Evolutionary conservation across 2,329 filamentous ascomycete genomes (phyloP).

Genomic region (Zasmidium cellare): DNA sequence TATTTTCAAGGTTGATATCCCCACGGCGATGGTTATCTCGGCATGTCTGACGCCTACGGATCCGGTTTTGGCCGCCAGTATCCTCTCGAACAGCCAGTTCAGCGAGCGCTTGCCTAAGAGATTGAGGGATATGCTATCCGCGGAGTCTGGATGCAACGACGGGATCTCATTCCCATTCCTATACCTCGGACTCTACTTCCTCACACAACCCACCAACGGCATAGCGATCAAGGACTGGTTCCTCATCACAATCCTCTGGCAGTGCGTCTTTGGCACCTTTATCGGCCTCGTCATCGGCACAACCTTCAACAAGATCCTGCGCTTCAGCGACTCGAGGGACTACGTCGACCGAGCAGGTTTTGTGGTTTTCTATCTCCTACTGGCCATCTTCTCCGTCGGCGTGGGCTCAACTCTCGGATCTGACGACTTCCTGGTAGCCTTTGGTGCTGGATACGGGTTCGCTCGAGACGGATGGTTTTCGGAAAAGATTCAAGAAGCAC

Average conservation of each 20-base stretch:
- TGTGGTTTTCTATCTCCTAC: conserved; percentile 57
- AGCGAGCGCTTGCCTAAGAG: conserved; percentile 53
- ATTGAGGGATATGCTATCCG: conserved; percentile 52
- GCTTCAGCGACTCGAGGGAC: conserved; percentile 45
- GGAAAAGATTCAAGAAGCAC: conserved; percentile 46
- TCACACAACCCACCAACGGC: conserved; percentile 41
- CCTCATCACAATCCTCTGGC: conserved; percentile 56
- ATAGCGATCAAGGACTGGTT: conserved; percentile 53
- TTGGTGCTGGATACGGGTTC: conserved; percentile 57
- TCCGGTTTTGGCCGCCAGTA: conserved; percentile 56
- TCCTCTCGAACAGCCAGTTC: conserved; percentile 56
- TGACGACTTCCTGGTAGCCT: conserved; percentile 59
- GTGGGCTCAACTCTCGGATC: conserved; percentile 53
- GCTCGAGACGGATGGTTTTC: conserved; percentile 56
- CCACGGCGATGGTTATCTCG: conserved; percentile 52
- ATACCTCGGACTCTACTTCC: conserved; percentile 51
- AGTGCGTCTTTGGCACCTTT: conserved; percentile 51
- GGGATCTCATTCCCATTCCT: conserved; percentile 58
- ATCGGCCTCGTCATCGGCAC: conserved; percentile 51
- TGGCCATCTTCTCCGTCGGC: conserved; percentile 54
- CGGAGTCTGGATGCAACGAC: conserved; percentile 59
- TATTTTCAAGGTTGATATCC: conserved; percentile 48
- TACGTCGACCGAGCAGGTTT: conserved; percentile 54
- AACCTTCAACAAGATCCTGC: conserved; percentile 49
- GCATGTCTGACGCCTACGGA: conserved; percentile 60